phyloP scores from a whole-genome alignment of 2,329 filamentous ascomycete species.

The Claviceps fusiformis region DNA sequence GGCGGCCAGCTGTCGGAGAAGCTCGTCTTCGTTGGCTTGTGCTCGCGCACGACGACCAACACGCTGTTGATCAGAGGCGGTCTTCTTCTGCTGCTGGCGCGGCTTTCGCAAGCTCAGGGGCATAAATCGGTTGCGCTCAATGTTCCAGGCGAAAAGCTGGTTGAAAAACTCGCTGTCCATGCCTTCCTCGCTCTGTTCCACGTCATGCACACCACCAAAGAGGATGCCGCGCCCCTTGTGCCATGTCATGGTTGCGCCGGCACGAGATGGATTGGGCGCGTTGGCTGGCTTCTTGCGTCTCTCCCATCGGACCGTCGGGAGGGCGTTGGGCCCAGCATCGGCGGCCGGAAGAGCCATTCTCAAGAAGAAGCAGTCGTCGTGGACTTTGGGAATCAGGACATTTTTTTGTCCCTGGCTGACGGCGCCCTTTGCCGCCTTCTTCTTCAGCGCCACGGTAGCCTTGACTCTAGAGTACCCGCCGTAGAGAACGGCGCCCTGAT shows the following conservation, averaged over 20 bases:
- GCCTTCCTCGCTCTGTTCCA: constrained; percentile 81
- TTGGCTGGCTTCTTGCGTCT: constrained; percentile 86
- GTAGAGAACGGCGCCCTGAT: constrained; percentile 77
- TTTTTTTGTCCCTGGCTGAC: constrained; percentile 51
- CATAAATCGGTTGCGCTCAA: constrained; percentile 92
- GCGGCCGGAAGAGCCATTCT: constrained; percentile 59
- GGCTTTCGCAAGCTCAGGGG: constrained; percentile 64
- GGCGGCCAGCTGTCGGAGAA: constrained; percentile 74
- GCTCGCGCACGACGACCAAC: constrained; percentile 54
- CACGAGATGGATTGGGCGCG: constrained; percentile 66
- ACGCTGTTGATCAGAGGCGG: constrained; percentile 38
- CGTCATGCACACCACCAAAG: constrained; percentile 90
- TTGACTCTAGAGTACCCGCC: constrained; percentile 93
- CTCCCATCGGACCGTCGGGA: constrained; percentile 78
- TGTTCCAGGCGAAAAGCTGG: constrained; percentile 79
- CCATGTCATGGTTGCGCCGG: constrained; percentile 84
- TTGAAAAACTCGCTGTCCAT: constrained; percentile 98
- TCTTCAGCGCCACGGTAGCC: constrained; percentile 49
- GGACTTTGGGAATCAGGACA: constrained; percentile 72
- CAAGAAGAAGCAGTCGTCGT: constrained; percentile 91
- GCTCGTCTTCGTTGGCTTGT: constrained; percentile 82
- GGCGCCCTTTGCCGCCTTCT: constrained; percentile 38
- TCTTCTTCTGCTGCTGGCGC: constrained; percentile 45
- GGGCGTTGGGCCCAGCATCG: constrained; percentile 50
- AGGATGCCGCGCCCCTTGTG: constrained; percentile 87